A percentile compares a stretch with the other conserved stretches of the same genome.
Conservation (phyloP, 202 grass and related monocot genomes). For the Musa balbisiana region DNA sequence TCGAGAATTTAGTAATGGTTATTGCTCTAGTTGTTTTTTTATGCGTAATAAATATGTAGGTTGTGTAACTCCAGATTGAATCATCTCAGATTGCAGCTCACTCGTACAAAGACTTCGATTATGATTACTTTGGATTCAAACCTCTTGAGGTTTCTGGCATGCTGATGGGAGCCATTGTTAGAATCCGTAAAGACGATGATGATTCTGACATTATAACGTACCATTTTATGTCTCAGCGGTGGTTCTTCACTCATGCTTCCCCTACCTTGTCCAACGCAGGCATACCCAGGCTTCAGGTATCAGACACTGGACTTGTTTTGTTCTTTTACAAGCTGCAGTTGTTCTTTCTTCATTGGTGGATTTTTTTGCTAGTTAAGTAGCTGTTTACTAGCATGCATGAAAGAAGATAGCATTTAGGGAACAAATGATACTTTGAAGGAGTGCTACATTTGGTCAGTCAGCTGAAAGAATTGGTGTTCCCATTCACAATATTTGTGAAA, state of each 20-base stretch:
- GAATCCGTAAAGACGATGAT: constrained; percentile 89
- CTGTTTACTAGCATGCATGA: constrained; percentile 97
- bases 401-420: constrained; percentile 95
- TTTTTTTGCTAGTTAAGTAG: constrained; percentile 63
- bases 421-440: constrained; percentile 94
- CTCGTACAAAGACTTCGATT: constrained; percentile 93
- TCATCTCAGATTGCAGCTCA: constrained; percentile 61
- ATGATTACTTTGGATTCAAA: constrained; percentile 99
- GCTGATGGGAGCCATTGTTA: constrained; percentile 87
- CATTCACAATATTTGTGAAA: constrained; percentile 76
- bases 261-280: constrained; percentile 89
- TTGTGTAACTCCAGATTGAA: background rate
- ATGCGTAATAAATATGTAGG: background rate
- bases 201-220: constrained; percentile 77
- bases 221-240: constrained; percentile 92
- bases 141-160: constrained; percentile 68
- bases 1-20: too few relatives aligned
- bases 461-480: constrained; percentile 90
- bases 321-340: background rate
- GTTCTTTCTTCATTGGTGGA: background rate
- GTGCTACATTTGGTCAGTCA: constrained; percentile 88
- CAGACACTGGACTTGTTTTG: background rate
- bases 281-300: constrained; percentile 75
- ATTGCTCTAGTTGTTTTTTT: background rate
- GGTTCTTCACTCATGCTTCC: constrained; percentile 95